Percentiles rank a stretch among this genome's conserved stretches.
phyloP scores from a whole-genome alignment of 2,329 filamentous ascomycete genomes.

The Ampelomyces quisqualis region DNA sequence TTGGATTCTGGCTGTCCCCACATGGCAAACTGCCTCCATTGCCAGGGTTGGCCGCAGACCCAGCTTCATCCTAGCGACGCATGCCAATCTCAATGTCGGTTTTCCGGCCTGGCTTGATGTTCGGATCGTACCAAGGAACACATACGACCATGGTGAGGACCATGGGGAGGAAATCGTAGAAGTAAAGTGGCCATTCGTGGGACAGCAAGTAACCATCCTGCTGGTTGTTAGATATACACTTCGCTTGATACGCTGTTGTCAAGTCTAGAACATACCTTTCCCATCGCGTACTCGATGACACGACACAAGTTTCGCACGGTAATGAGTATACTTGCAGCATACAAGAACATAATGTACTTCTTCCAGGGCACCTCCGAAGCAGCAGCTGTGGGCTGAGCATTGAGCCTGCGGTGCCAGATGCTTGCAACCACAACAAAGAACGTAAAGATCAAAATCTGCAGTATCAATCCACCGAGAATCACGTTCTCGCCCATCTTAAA shows the following conservation, averaged over 20 bases:
- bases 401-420: constrained; percentile 54
- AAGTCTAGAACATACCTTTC: constrained; percentile 16
- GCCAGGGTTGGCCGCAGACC: too few relatives aligned
- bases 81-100: constrained; percentile 23
- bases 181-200: constrained; percentile 30
- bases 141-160: constrained; percentile 24
- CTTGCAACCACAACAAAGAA: constrained; percentile 55
- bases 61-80: constrained; percentile 11
- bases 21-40: too few relatives aligned
- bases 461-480: constrained; percentile 57
- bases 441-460: constrained; percentile 60
- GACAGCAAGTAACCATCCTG: constrained; percentile 29
- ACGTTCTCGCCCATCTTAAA: constrained; percentile 51
- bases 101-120: constrained; percentile 24
- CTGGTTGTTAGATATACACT: constrained; percentile 10
- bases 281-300: constrained; percentile 49
- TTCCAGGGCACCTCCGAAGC: constrained; percentile 35
- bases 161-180: constrained; percentile 35
- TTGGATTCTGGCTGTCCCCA: too few relatives aligned
- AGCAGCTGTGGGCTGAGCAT: constrained; percentile 29
- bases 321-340: constrained; percentile 46
- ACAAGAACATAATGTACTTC: constrained; percentile 40
- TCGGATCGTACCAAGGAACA: constrained; percentile 29
- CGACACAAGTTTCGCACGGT: constrained; percentile 51
- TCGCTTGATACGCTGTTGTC: background rate